These are phyloP conservation scores for Umbilicus rupestris DNA, from an alignment of 164 flowering plant genomes.

Conservation along the genomic window DNA sequence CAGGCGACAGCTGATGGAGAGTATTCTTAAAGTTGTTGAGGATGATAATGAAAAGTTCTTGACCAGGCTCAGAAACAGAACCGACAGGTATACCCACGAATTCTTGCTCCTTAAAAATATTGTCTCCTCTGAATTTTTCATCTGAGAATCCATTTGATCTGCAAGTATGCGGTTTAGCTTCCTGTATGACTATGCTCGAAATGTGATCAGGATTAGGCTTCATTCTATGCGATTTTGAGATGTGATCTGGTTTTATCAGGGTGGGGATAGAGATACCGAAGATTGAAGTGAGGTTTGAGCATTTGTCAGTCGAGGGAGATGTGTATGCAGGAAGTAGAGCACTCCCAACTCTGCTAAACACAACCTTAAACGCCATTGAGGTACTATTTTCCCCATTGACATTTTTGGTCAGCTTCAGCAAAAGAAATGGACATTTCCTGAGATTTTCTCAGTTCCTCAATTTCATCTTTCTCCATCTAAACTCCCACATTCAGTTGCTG, in stretches of 20 bases:
- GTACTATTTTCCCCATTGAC: conserved; percentile 3
- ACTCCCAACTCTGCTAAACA: conserved; percentile 30
- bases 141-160: too few species aligned
- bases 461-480: too few species aligned
- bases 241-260: conserved; percentile 10
- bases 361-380: conserved; percentile 23
- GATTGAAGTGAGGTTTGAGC: conserved; percentile 27
- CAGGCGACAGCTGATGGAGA: conserved; percentile 27
- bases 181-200: too few species aligned
- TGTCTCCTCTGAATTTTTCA: too few species aligned
- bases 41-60: conserved; percentile 28
- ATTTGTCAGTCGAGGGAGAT: conserved; percentile 23
- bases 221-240: not conserved
- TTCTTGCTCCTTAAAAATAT: too few species aligned
- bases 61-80: conserved; percentile 13
- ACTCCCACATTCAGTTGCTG: too few species aligned
- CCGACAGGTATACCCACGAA: too few species aligned
- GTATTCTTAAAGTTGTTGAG: conserved; percentile 18
- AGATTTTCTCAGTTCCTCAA: not conserved
- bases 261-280: conserved; percentile 26
- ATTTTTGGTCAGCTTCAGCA: not conserved
- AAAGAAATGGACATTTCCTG: not conserved
- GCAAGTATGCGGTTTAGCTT: too few species aligned
- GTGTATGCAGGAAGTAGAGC: conserved; percentile 32
- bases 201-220: too few species aligned